Base-by-base conservation (phyloP, 768 basidiomycete genomes). In the Lentinula sp. region DNA sequence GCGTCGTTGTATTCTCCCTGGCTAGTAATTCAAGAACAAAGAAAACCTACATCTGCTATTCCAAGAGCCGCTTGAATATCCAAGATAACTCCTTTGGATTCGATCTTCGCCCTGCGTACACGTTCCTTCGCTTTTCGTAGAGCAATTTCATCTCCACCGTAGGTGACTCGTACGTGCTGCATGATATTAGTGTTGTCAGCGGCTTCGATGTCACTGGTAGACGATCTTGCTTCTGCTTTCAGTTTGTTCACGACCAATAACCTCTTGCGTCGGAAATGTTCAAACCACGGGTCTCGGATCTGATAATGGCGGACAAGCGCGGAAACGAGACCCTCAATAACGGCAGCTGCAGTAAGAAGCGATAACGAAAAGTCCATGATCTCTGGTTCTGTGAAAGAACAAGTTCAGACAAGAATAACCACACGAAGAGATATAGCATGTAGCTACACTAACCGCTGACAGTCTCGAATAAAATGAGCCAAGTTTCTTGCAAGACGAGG, bases 331-430 rank as follows among this genome's bases (percentile, higher is more conserved):
- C 78, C 76, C 2, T 83, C 77, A 7, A 82, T 66, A 1, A 89
- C 65, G 2, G 83, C 81, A 8, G 79, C 77, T 0, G 75, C 77
- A 0, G 87, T 84, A 11, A 88, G 76, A 13, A 83, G 66, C 13
- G 82, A 82, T 11, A 85, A 63, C 3, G 81, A 78, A 65, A 80
- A 84, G 51, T 73, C 76, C 57, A 84, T 68, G 49, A 84, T 71
- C 56, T 84, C 83, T 3, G 80, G 77, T 62, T 83, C 87, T 87
- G 52, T 16, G 28, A 15, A 39, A 8, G 2, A 13, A 40, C 37
- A 45, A 21, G 34, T 56, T 40, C 11, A 23, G 18, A 54, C 35
- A 2, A 32, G 5, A 4, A 9, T 51, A 28, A 34, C 13, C 15
- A 16, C 4, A 13, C 7, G 3, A 52, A 5, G 53, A 42, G 63